These are phyloP conservation scores for Fusarium austroafricanum DNA, from an alignment of 2,329 filamentous ascomycete genomes.

Conservation along the genomic window DNA sequence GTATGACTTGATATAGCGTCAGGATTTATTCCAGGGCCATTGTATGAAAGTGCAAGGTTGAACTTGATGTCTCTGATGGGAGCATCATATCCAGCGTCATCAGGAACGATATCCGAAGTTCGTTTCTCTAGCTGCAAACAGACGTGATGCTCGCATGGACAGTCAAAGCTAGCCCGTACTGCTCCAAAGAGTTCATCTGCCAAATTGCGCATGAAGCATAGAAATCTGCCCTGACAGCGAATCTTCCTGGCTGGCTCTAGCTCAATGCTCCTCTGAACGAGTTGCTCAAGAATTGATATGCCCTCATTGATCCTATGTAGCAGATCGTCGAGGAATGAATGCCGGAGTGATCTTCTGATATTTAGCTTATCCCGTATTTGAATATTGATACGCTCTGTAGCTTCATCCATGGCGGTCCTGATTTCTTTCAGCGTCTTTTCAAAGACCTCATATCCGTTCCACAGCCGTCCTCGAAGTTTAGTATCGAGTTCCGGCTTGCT, in stretches of 20 bases:
- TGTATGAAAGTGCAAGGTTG: not conserved
- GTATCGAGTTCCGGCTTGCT: not conserved
- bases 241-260: not conserved
- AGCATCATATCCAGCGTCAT: not conserved
- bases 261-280: not conserved
- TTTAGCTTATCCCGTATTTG: not conserved
- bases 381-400: not conserved
- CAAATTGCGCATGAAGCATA: not conserved
- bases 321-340: not conserved
- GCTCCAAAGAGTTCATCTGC: not conserved
- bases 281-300: not conserved
- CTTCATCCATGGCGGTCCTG: not conserved
- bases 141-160: not conserved
- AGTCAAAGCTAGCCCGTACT: not conserved
- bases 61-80: not conserved
- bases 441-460: not conserved
- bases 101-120: not conserved
- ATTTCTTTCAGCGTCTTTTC: fast-evolving
- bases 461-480: not conserved
- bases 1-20: not conserved
- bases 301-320: not conserved
- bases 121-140: not conserved
- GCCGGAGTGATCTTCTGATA: not conserved
- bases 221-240: not conserved
- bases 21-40: not conserved